Percentiles rank a stretch among this genome's conserved stretches.
These are phyloP conservation scores for Vigna hirtella DNA, from an alignment of 306 rosid species.

Conservation along the genomic window DNA sequence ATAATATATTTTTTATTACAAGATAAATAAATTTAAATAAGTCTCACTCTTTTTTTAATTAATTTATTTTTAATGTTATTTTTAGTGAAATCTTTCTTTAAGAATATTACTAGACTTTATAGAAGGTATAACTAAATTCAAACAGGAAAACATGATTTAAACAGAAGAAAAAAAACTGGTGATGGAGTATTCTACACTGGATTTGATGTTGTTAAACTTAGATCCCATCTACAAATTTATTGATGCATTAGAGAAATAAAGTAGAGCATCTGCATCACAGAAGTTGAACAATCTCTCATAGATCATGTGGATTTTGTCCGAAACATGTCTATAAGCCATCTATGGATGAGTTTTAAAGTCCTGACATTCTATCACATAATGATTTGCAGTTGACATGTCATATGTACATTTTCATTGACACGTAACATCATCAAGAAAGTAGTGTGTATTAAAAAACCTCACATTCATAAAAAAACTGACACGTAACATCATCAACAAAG, in stretches of 20 bases:
- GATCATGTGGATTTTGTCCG: conserved; percentile 26
- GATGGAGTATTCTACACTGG: background rate
- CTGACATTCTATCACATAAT: conserved; percentile 19
- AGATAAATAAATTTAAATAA: too few species aligned
- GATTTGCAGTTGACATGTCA: conserved; percentile 31
- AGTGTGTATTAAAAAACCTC: background rate
- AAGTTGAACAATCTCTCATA: conserved; percentile 17
- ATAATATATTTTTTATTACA: too few species aligned
- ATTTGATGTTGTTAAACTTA: background rate
- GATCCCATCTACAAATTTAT: conserved; percentile 10
- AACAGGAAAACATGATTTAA: background rate
- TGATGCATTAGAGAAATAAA: background rate
- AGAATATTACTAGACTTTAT: background rate
- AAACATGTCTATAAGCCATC: conserved; percentile 22
- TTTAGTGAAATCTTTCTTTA: too few species aligned
- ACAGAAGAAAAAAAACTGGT: background rate
- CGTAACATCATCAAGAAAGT: conserved; percentile 7
- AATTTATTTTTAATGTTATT: too few species aligned
- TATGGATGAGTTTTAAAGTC: conserved; percentile 22
- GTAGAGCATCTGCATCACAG: conserved; percentile 20
- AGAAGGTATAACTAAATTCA: too few species aligned
- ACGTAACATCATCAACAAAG: conserved; percentile 1
- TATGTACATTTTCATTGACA: conserved; percentile 2
- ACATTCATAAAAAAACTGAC: background rate
- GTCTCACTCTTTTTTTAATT: too few species aligned